These are phyloP conservation scores for Xylaria hypoxylon DNA, from an alignment of 2,329 filamentous ascomycete genomes.

Conservation along the genomic window DNA sequence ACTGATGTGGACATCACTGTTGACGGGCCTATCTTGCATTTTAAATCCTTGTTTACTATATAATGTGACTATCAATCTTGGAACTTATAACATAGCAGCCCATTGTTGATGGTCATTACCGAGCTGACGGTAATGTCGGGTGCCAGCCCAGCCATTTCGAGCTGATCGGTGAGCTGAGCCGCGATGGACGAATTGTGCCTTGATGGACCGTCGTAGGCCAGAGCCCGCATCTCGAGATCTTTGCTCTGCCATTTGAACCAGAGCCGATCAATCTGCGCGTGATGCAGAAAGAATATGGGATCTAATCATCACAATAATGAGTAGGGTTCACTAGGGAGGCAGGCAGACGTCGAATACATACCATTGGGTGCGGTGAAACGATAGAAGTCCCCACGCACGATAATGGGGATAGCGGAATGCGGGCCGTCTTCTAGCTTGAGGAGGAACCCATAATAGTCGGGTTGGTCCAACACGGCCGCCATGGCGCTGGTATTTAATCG, in stretches of 20 bases:
- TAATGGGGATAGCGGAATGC: conserved; percentile 23
- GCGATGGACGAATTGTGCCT: conserved; percentile 17
- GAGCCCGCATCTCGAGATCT: conserved; percentile 11
- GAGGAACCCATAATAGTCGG: conserved; percentile 15
- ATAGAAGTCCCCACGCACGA: conserved; percentile 27
- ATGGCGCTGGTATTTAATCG: conserved; percentile 24
- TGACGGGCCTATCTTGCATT: no score
- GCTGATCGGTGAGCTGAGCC: conserved; percentile 24
- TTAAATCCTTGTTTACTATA: no score
- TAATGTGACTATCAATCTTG: no score
- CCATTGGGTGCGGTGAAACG: conserved; percentile 29
- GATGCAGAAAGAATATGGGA: conserved; percentile 34
- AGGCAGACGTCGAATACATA: conserved; percentile 15
- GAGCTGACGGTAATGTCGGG: conserved; percentile 18
- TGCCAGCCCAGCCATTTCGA: conserved; percentile 30
- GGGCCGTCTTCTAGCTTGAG: conserved; percentile 22
- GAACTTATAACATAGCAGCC: conserved; percentile 5
- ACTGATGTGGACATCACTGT: no score
- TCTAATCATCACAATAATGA: conserved; percentile 26
- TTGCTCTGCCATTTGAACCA: conserved; percentile 28
- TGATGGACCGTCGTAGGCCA: conserved; percentile 20
- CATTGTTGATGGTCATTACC: conserved; percentile 16
- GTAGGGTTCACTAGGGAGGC: no score
- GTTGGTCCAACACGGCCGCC: conserved; percentile 6
- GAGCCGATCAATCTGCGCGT: conserved; percentile 33